Evolutionary conservation across 192 early-diverging fungal species (phyloP), one percentile per base, ranked within the genome.

Genomic region (Backusella liffmaniae): DNA sequence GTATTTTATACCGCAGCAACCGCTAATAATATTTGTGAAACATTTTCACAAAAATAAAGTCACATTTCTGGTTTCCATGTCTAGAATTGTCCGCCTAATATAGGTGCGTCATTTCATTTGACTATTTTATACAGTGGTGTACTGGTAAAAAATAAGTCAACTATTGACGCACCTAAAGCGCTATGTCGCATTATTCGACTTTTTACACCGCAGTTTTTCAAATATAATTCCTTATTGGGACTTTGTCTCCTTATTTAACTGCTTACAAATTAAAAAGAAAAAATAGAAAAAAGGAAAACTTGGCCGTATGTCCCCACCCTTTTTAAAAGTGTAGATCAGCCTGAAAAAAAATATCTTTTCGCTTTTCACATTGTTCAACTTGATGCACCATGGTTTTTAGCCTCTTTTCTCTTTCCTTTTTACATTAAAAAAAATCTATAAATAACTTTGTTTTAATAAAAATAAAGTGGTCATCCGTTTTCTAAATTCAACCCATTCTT

Each of bases 1-100:
- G 56, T 62, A 62, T 62, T 62, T 62, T 62, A 62, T 62, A 62
- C 56, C 56, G 56, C 56, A 62, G 56, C 56, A 62, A n/a, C 56
- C 3, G 18, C 46, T 29, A 62, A 62, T 62, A 62, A 62, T 9
- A 62, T 26, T 62, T 62, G 56, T 62, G 56, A 62, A 62, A 62
- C 56, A 62, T 12, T 49, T 49, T 16, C 6, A 49, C 46, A 21
- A 21, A 49, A 62, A 29, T 9, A 2, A 10, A 62, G 56, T 62
- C 56, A 62, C 56, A 29, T 29, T 23, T 10, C 23, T 62, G 12
- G 8, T 62, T 62, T 29, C 10, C 12, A 10, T 29, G 56, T 62
- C 56, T 13, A 62, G 10, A 12, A 62, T 4, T 0, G 9, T 3
- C 3, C 26, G 0, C 12, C 26, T 23, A 44, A 13, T 29, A 4